phyloP scores from a whole-genome alignment of 2,329 filamentous ascomycete genomes.

The Aspergillus alliaceus region DNA sequence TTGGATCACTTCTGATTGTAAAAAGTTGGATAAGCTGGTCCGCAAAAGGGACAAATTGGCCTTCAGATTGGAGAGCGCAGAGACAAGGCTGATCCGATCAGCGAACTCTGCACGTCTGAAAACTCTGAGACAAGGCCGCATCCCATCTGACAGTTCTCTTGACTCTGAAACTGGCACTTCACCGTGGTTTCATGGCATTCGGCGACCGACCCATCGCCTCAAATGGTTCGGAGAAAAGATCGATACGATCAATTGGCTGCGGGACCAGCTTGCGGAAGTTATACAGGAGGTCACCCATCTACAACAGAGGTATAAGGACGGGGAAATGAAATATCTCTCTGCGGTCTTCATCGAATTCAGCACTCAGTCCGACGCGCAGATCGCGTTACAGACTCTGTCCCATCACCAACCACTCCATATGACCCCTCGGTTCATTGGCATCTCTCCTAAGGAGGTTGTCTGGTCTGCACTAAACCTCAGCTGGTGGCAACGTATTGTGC shows the following conservation, averaged over 20 bases:
- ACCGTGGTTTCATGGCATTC: constrained; percentile 36
- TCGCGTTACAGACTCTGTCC: constrained; percentile 78
- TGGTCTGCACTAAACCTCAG: constrained; percentile 80
- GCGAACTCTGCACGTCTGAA: constrained; percentile 72
- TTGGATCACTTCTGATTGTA: constrained; percentile 78
- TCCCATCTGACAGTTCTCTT: constrained; percentile 21
- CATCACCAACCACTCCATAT: constrained; percentile 86
- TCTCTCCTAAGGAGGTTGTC: constrained; percentile 80
- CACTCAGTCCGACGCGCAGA: constrained; percentile 78
- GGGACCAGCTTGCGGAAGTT: constrained; percentile 69
- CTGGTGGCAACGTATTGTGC: constrained; percentile 79
- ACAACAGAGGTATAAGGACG: constrained; percentile 64
- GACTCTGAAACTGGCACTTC: constrained; percentile 30
- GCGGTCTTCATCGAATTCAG: constrained; percentile 90
- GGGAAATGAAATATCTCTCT: constrained; percentile 65
- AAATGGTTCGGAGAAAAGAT: constrained; percentile 78
- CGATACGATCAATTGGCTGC: constrained; percentile 85
- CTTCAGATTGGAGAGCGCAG: constrained; percentile 78
- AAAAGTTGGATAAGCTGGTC: constrained; percentile 75
- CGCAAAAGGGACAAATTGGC: constrained; percentile 76
- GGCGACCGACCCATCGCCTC: constrained; percentile 71
- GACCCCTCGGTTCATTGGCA: constrained; percentile 80
- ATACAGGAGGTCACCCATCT: constrained; percentile 67
- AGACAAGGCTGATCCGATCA: constrained; percentile 77
- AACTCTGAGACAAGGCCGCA: constrained; percentile 42